Evolutionary conservation across 1,139 yeast genomes (phyloP), one percentile per base, ranked within the genome.

Genomic region (Suhomyces yuchorum): DNA sequence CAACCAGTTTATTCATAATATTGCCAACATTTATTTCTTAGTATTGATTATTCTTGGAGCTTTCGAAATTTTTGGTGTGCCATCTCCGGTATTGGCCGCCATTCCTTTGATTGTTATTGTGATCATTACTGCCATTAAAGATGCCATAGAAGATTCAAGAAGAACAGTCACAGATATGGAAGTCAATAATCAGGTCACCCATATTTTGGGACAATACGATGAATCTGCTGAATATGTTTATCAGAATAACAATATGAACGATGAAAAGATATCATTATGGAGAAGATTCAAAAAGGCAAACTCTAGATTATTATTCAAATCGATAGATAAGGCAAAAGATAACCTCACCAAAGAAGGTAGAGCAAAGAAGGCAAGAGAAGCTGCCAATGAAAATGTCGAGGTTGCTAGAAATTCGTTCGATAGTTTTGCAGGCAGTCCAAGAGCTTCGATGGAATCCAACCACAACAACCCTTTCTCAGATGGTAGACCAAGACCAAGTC

Each of bases 61-160:
- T 49, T 65, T 81, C 55, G 72, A 72, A 43, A 80, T 81, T 15
- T 81, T 81, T 56, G 85, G 85, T 36, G 85, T 81, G 37, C 83
- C 83, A 11, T 68, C 69, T 37, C 85, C 85, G 0, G 79, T 67
- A 0, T 62, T 81, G 55, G 77, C 81, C 4, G 82, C 83, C 4
- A 84, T 80, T 18, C 85, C 85, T 1, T 72, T 81, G 58, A 79
- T 81, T 61, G 84, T 80, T 33, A 81, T 81, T 65, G 82, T 81
- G 12, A 59, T 68, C 2, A 70, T 81, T 43, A 81, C 85, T 0
- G 83, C 84, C 1, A 60, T 77, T 42, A 80, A 80, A 57, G 85
- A 81, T 58, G 85, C 81, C 3, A 66, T 81, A 43, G 85, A 81
- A 63, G 85, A 81, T 57, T 78, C 78, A 24, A 67, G 84, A 58